Percentiles rank a stretch among this genome's conserved stretches.
phyloP scores from a whole-genome alignment of 306 rosid species.

The Medicago lupulina region DNA sequence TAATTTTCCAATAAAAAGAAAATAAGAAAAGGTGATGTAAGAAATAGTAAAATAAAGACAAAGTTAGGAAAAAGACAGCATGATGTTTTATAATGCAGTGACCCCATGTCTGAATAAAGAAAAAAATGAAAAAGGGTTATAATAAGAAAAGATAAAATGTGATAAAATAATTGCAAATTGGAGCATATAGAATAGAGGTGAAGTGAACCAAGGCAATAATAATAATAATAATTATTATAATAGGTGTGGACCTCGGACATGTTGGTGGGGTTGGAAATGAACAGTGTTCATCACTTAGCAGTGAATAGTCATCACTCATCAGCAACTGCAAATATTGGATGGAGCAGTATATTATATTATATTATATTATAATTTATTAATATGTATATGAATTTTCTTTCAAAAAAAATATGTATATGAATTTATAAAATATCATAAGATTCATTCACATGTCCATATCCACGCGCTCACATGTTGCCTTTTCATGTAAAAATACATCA shows the following conservation, averaged over 20 bases:
- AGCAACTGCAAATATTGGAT: neutral
- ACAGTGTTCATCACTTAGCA: conserved; percentile 41
- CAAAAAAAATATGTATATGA: too few species aligned
- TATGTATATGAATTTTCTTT: too few species aligned
- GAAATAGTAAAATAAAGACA: conserved; percentile 62
- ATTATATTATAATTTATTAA: too few species aligned
- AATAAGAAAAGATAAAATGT: neutral
- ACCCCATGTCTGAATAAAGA: conserved; percentile 44
- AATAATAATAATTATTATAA: neutral
- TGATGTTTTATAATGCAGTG: conserved; percentile 56
- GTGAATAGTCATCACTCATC: conserved; percentile 1
- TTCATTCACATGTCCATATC: conserved; percentile 13
- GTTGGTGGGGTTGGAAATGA: conserved; percentile 52
- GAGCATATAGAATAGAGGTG: conserved; percentile 37
- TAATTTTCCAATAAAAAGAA: neutral
- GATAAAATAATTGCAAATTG: conserved; percentile 63
- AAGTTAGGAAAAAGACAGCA: conserved; percentile 60
- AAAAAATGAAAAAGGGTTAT: neutral
- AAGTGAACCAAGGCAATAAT: conserved; percentile 51
- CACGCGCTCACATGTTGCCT: conserved; percentile 5
- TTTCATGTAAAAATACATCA: conserved; percentile 1
- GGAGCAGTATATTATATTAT: neutral
- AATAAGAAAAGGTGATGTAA: conserved; percentile 46
- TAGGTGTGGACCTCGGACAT: conserved; percentile 36
- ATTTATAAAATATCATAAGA: neutral